Base-by-base conservation (phyloP, 2,329 filamentous ascomycete genomes). In the Ophiostoma fasciatum region DNA sequence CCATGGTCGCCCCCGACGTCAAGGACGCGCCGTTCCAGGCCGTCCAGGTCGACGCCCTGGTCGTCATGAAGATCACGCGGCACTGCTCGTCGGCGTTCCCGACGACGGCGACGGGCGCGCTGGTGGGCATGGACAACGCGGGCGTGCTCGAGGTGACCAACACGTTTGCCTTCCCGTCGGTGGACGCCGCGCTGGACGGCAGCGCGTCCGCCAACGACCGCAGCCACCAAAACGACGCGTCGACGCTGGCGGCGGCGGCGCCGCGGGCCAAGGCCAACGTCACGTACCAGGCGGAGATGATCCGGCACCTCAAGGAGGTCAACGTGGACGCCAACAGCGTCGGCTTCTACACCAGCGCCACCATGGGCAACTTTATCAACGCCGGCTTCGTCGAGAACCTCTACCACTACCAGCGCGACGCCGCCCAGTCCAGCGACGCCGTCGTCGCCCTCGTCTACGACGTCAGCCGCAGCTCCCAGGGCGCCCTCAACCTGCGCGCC, bases 281-380 rank as follows among this genome's bases (percentile, higher is more conserved):
- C 17, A 62, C 68, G 49, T 96, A 98, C 63, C 83, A 94, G 64
- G 78, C 75, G 47, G 90, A 98, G 61, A 96, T 96, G 88, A 88
- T 98, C 60, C 82, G 85, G 54, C 85, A 90, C 60, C 66, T 96
- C 45, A 81, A 88, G 58, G 90, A 96, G 62, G 90, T 98, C 53
- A 98, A 96, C 59, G 82, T 96, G 41, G 90, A 98, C 58, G 90
- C 90, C 47, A 94, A 96, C 68, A 92, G 84, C 52, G 84, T 93
- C 42, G 90, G 90, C 51, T 98, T 87, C 87, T 98, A 98, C 66
- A 94, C 85, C 41, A 94, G 85, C 64, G 84, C 87, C 45, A 94
- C 85, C 59, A 92, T 98, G 82, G 90, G 90, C 60, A 96, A 94
- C 69, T 96, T 96, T 51, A 71, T 96, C 68, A 94, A 87, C 67